Evolutionary conservation across 2,329 filamentous ascomycete species (phyloP), one percentile per base, ranked within the genome.

Genomic region (Metarhizium sp.): DNA sequence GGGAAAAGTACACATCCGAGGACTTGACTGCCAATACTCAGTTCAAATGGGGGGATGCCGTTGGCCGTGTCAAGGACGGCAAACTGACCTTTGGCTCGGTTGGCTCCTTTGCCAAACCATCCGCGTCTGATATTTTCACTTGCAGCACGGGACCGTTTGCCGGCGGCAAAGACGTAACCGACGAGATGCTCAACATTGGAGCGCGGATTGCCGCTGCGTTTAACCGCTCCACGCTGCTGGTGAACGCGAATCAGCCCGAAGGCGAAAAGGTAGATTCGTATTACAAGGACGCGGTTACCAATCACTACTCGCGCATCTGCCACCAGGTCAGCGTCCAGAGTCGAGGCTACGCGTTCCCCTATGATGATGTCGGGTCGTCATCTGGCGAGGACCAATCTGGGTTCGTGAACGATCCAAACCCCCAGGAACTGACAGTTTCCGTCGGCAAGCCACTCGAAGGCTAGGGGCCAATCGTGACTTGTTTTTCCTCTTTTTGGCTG

Each of bases 191-290:
- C 57, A 84, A 84, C 45, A 79, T 92, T 55, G 84, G 85, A 8
- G 87, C 90, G 0, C 78, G 89, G n/a, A 71, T 94, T 14, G 80
- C 86, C 0, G 88, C 89, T 1, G 87, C 86, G 1, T 81, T 92
- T 63, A 90, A 92, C 70, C 79, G 89, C 25, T 84, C 80, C 38
- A 92, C 86, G 11, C 70, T 94, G 58, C 69, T 88, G 51, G 64
- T 69, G 20, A 71, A 79, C 61, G 53, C 67, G n/a, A 62, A 64
- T 60, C 82, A 80, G 70, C 83, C 80, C 14, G 73, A 79, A 54
- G 73, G 74, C 52, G 79, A 81, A 64, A 59, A 63, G 0, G 69
- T 77, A 2, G 65, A 64, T 6, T 66, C 64, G 8, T 87, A 84
- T 65, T 87, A 87, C 68, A 60, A 66, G 14, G 68, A 77, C 14